A percentile compares a stretch with the other conserved stretches of the same genome.
These are phyloP conservation scores for Phytophthora idaei DNA, from an alignment of 352 stramenopile genomes.

Conservation along the genomic window DNA sequence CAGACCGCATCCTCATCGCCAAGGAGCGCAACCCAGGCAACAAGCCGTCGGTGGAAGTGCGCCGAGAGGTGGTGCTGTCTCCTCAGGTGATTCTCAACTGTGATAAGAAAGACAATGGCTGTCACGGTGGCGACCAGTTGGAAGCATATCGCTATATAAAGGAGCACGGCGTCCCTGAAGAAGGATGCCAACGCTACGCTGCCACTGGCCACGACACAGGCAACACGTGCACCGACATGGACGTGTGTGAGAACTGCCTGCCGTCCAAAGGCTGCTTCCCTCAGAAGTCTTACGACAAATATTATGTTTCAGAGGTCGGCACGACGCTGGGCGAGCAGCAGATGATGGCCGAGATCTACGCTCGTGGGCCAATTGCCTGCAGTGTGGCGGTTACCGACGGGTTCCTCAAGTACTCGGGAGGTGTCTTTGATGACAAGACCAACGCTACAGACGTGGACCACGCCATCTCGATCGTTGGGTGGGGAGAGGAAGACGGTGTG, in stretches of 20 bases:
- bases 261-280: conserved; percentile 81
- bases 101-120: conserved; percentile 86
- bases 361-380: conserved; percentile 93
- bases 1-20: conserved; percentile 87
- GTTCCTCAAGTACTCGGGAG: conserved; percentile 93
- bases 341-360: conserved; percentile 98
- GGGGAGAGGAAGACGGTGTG: conserved; percentile 87
- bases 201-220: conserved; percentile 92
- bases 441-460: conserved; percentile 80
- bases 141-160: conserved; percentile 93
- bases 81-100: conserved; percentile 91
- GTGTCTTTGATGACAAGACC: conserved; percentile 93
- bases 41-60: conserved; percentile 66
- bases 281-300: conserved; percentile 94
- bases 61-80: conserved; percentile 79
- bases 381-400: conserved; percentile 91
- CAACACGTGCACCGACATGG: conserved; percentile 84
- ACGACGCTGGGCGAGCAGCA: conserved; percentile 88
- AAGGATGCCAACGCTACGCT: conserved; percentile 95
- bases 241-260: conserved; percentile 94
- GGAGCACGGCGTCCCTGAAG: conserved; percentile 92
- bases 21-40: conserved; percentile 62
- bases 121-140: conserved; percentile 93
- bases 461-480: conserved; percentile 96
- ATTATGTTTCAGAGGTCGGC: conserved; percentile 95